These are phyloP conservation scores for Lachnellula subtilissima DNA, from an alignment of 2,329 filamentous ascomycete genomes.

Conservation along the genomic window DNA sequence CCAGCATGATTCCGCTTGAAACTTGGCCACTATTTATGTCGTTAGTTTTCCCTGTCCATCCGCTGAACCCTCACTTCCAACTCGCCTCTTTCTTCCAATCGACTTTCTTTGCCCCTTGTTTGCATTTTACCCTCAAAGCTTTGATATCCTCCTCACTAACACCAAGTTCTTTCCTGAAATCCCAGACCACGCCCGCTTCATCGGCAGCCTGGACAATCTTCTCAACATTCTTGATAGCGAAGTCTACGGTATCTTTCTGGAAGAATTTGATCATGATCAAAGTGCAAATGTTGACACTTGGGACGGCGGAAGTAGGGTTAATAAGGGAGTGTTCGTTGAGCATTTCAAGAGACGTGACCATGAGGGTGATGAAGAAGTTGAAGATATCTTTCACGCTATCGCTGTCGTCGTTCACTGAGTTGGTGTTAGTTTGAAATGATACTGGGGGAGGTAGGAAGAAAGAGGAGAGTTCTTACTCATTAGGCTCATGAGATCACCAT, in stretches of 20 bases:
- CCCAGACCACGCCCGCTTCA: not conserved
- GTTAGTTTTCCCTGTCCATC: not conserved
- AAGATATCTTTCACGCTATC: not conserved
- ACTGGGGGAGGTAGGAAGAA: no score
- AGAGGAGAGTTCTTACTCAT: constrained; percentile 31
- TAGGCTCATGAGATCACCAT: not conserved
- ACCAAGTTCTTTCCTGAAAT: not conserved
- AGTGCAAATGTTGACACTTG: not conserved
- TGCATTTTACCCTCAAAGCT: not conserved
- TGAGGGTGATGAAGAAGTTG: not conserved
- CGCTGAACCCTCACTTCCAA: not conserved
- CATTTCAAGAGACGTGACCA: not conserved
- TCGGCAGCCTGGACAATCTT: not conserved
- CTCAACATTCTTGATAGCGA: not conserved
- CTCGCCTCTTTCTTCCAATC: constrained; percentile 7
- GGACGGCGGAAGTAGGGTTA: not conserved
- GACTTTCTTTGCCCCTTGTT: not conserved
- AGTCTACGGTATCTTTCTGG: not conserved
- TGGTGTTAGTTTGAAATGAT: not conserved
- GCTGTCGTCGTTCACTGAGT: constrained; percentile 3
- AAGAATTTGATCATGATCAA: not conserved
- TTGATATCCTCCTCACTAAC: not conserved
- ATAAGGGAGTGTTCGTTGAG: not conserved
- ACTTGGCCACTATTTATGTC: constrained; percentile 4
- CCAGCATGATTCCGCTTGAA: constrained; percentile 7